Evolutionary conservation across 768 basidiomycete species (phyloP).

Genomic region (Wakefieldia striispora): DNA sequence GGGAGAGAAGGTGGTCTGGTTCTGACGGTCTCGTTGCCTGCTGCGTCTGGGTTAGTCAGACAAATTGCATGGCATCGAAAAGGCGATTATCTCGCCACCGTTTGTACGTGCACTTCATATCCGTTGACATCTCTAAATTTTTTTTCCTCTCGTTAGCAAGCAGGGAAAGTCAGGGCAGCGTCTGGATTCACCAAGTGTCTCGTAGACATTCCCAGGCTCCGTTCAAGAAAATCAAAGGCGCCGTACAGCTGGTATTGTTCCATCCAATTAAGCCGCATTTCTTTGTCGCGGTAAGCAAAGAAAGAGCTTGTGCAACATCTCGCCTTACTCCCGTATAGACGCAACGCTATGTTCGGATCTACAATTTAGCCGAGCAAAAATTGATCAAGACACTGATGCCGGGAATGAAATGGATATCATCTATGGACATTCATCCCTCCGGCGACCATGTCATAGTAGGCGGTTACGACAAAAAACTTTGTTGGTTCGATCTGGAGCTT

Average conservation of each 20-base stretch:
- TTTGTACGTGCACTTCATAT: slow-evolving; percentile 63
- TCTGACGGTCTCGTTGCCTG: slow-evolving; percentile 59
- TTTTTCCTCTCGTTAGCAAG: slow-evolving; percentile 42
- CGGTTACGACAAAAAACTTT: slow-evolving; percentile 94
- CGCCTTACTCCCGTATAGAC: slow-evolving; percentile 53
- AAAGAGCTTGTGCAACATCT: slow-evolving; percentile 8
- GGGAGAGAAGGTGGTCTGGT: slow-evolving; percentile 52
- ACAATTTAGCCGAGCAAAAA: slow-evolving; percentile 92
- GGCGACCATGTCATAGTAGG: slow-evolving; percentile 97
- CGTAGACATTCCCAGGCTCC: slow-evolving; percentile 96
- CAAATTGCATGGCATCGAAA: slow-evolving; percentile 91
- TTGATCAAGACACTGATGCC: slow-evolving; percentile 90
- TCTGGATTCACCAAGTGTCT: slow-evolving; percentile 95
- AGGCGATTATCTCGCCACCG: slow-evolving; percentile 94
- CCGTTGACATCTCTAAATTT: slow-evolving; percentile 8
- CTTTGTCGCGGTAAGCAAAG: slow-evolving; percentile 87
- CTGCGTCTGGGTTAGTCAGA: slow-evolving; percentile 66
- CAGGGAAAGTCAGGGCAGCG: slow-evolving; percentile 71
- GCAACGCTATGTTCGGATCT: slow-evolving; percentile 92
- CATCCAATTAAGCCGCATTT: slow-evolving; percentile 94
- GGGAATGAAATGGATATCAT: slow-evolving; percentile 97
- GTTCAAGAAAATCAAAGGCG: slow-evolving; percentile 92
- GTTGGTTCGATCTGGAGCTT: slow-evolving; percentile 98
- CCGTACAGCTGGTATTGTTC: slow-evolving; percentile 89
- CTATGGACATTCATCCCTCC: slow-evolving; percentile 93